A percentile compares a stretch with the other conserved stretches of the same genome.
These are phyloP conservation scores for Rubroboletus pulcherrimus DNA, from an alignment of 768 basidiomycete genomes.

Conservation along the genomic window DNA sequence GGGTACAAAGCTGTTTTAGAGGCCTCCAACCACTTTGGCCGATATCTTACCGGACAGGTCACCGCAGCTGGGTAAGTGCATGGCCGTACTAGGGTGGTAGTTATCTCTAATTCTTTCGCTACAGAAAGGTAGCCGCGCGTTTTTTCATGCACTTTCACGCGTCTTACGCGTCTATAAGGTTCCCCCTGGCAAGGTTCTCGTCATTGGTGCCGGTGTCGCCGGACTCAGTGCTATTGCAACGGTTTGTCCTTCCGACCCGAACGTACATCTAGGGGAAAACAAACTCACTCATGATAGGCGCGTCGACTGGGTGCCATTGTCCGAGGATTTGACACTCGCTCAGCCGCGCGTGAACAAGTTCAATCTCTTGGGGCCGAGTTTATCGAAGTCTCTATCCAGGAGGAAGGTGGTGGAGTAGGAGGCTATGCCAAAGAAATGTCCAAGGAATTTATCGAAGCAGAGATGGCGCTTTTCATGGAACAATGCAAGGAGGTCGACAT, in stretches of 20 bases:
- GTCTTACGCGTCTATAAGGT: conserved; percentile 46
- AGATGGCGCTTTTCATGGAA: conserved; percentile 84
- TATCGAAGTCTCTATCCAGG: conserved; percentile 73
- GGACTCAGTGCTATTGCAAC: conserved; percentile 87
- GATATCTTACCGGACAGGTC: conserved; percentile 87
- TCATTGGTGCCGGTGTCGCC: conserved; percentile 88
- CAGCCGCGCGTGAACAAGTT: conserved; percentile 84
- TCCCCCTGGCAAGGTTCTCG: conserved; percentile 80
- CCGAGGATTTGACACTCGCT: conserved; percentile 82
- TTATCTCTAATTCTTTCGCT: conserved; percentile 4
- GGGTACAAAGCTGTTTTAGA: conserved; percentile 91
- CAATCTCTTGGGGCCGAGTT: conserved; percentile 90
- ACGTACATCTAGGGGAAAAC: not conserved
- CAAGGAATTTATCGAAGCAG: conserved; percentile 83
- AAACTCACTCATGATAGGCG: conserved; percentile 43
- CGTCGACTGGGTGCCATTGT: conserved; percentile 84
- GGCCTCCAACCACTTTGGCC: conserved; percentile 84
- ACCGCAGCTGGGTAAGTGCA: conserved; percentile 78
- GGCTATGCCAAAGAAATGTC: conserved; percentile 92
- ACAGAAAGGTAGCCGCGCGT: conserved; percentile 39
- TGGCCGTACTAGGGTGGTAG: conserved; percentile 1
- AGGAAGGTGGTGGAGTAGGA: conserved; percentile 78
- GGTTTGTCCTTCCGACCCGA: conserved; percentile 35
- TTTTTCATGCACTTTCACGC: conserved; percentile 1
- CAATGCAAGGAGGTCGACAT: conserved; percentile 90